Base-by-base conservation (phyloP, 2,329 filamentous ascomycete genomes). In the Rasamsonia emersonii region DNA sequence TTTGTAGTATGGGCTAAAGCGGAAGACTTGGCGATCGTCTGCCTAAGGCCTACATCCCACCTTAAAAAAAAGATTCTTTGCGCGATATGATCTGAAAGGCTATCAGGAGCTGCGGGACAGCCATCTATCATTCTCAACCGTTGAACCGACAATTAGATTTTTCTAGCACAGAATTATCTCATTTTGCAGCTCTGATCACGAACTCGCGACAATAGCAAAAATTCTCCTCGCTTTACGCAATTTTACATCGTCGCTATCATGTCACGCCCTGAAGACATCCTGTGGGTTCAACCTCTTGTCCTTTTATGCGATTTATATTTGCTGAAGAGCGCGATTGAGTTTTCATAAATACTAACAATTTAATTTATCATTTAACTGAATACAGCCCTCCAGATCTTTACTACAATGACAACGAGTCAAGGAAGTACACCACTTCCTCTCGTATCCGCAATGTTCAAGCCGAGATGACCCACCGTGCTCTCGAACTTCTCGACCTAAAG, bases 391-490 rank as follows among this genome's bases (percentile, higher is more conserved):
- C 91, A 44, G 91, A 98, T 65, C 81, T 96, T 54, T 93, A 93
- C 70, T 98, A 98, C 73, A 82, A 95, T 69, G 89, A 96, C 65
- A 71, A 72, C 59, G 89, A 95, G 70, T 89, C 91, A 18, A 82
- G 84, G 57, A 96, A 96, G 70, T 98, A 98, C 69, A 96, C 91
- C 6, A 95, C 89, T 4, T 89, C 79, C 42, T 94, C 86, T 4
- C 86, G 91, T 42, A 96, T 98, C 54, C 85, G 91, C 52, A 86
- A 84, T 48, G 94, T 98, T 49, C 91, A 98, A 61, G 82, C 88
- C 1, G 75, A 78, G 41, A 98, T 98, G 91, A 94, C 91, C 17
- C 73, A 86, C 47, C 83, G 91, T 35, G 91, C 91, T 19, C 82
- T 98, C 42, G 81, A 91, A 54, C 82, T 98, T 10, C 85, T 98